A percentile compares a stretch with the other conserved stretches of the same genome.
Evolutionary conservation across 148 eudicot genomes (phyloP).

Genomic region (Persicaria maculosa): DNA sequence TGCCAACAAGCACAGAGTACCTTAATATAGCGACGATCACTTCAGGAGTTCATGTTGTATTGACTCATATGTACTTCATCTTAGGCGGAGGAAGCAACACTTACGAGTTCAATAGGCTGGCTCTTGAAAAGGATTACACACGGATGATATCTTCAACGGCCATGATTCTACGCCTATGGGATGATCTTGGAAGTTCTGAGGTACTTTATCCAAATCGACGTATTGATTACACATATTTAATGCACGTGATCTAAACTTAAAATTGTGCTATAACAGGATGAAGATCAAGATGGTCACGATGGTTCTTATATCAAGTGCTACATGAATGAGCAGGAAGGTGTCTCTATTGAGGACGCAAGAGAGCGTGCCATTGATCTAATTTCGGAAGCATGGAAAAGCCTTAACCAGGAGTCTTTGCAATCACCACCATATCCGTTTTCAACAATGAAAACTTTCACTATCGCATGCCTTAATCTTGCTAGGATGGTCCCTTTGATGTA

Average conservation of each 20-base stretch:
- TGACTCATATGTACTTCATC: constrained; percentile 36
- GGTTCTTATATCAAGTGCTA: constrained; percentile 51
- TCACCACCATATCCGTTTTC: neutral
- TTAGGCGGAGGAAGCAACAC: constrained; percentile 33
- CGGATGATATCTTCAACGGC: constrained; percentile 30
- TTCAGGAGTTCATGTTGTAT: constrained; percentile 38
- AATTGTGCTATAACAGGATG: constrained; percentile 28
- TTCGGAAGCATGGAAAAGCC: constrained; percentile 42
- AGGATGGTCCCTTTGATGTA: constrained; percentile 39
- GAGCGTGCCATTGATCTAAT: constrained; percentile 27
- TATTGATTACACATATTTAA: neutral
- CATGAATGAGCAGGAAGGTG: constrained; percentile 34
- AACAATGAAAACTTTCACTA: constrained; percentile 10
- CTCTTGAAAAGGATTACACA: constrained; percentile 10
- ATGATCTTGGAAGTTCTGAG: constrained; percentile 22
- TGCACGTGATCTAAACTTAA: neutral
- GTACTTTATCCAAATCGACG: neutral
- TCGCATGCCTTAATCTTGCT: constrained; percentile 26
- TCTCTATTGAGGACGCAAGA: constrained; percentile 24
- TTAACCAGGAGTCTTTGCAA: constrained; percentile 24
- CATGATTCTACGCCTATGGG: constrained; percentile 61
- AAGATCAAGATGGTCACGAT: constrained; percentile 41
- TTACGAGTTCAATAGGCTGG: neutral
- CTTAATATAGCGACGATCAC: constrained; percentile 43
- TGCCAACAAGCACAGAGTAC: constrained; percentile 44